phyloP scores from a whole-genome alignment of 2,329 filamentous ascomycete species.

The Pestalotiopsis sp. region DNA sequence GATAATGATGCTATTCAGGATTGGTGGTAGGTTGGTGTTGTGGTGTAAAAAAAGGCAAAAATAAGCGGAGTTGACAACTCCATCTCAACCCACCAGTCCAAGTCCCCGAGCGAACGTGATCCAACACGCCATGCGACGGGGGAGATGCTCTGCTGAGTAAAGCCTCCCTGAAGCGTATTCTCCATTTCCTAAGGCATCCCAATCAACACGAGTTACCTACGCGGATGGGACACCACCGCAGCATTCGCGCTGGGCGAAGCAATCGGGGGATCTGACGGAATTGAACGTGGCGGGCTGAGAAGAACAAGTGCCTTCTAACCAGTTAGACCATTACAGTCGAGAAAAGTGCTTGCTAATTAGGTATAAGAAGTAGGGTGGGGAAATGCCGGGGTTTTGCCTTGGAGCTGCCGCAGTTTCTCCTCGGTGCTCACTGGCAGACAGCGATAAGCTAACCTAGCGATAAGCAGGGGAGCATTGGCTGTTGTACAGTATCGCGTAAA shows the following conservation, averaged over 20 bases:
- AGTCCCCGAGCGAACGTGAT: constrained; percentile 65
- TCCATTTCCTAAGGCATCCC: constrained; percentile 68
- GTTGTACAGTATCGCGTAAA: too few species aligned
- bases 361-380: not conserved
- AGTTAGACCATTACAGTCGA: constrained; percentile 67
- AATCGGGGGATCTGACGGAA: constrained; percentile 55
- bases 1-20: too few species aligned
- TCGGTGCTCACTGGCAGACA: not conserved
- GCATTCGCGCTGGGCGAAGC: constrained; percentile 70
- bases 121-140: constrained; percentile 72
- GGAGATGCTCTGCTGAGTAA: constrained; percentile 75
- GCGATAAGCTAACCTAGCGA: not conserved
- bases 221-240: constrained; percentile 67
- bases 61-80: constrained; percentile 51
- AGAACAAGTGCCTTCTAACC: constrained; percentile 57
- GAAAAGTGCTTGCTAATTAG: constrained; percentile 16
- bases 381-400: not conserved
- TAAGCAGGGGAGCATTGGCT: too few species aligned
- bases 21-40: too few species aligned
- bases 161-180: constrained; percentile 70
- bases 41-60: constrained; percentile 30
- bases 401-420: not conserved
- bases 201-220: constrained; percentile 69
- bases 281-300: constrained; percentile 52
- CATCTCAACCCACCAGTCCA: constrained; percentile 60